Evolutionary conservation across 441 rosid genomes (phyloP), one percentile per base, ranked within the genome.

Genomic region (Adansonia rubrostipa): DNA sequence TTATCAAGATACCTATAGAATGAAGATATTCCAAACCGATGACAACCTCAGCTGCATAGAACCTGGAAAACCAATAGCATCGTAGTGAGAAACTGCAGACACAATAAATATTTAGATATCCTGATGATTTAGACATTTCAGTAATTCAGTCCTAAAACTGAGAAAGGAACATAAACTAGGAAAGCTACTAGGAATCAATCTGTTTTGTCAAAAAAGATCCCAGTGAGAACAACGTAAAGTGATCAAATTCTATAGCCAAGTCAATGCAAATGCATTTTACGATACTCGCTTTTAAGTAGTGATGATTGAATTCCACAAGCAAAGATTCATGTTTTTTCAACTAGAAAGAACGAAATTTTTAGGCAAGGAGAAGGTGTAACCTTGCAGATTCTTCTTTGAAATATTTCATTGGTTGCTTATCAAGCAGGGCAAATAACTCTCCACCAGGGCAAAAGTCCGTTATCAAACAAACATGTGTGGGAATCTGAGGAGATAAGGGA

Each of bases 361-460:
- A 36, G 53, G 17, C 13, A 76, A 9, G 33, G 69, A 62, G 67
- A 15, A 5, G 36, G 40, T 74, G 53, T 86, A 24, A 96, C 98
- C 98, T 96, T 20, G 98, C 95, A 63, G 98, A 94, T 48, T 93
- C 96, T 82, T 96, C 98, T 78, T 86, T 90, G 76, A 96, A 88
- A 62, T 88, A 44, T 87, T 93, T 96, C 98, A 94, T 92, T 66
- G 99, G 98, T 73, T 94, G 98, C 80, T 84, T 91, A 84, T 94
- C 98, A 70, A 96, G 98, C 83, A 96, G 74, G 45, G 89, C 90
- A 87, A 96, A 96, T 85, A 96, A 88, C 86, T 96, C 99, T 80
- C 99, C 99, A 33, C 99, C 99, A 6, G 97, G 90, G 82, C 88
- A 96, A 85, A 96, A 96, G 89, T 96, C 99, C 68, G 98, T 96